Conservation (phyloP, 805 yeast species). For the Metschnikowia corniflorae region DNA sequence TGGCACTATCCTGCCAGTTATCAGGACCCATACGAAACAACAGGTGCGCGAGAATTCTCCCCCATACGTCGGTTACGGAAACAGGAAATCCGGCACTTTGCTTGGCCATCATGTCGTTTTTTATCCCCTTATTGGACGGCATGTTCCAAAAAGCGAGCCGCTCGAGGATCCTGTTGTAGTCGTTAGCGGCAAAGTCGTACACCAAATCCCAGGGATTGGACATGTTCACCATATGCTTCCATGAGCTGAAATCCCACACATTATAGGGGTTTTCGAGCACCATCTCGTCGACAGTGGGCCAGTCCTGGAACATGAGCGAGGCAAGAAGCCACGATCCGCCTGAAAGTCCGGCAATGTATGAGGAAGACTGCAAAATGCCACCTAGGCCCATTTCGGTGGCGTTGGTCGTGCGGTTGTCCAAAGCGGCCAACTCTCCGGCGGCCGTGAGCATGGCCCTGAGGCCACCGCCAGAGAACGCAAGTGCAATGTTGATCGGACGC, state of each 20-base stretch:
- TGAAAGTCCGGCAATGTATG: slow-evolving; percentile 72
- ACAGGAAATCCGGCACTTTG: slow-evolving; percentile 59
- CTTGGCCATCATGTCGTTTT: slow-evolving; percentile 47
- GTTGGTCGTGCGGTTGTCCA: slow-evolving; percentile 15
- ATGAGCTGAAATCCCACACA: slow-evolving; percentile 33
- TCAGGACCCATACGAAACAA: slow-evolving; percentile 38
- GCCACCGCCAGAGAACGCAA: slow-evolving; percentile 38
- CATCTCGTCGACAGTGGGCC: slow-evolving; percentile 65
- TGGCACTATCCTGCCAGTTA: slow-evolving; percentile 25
- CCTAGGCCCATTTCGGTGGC: slow-evolving; percentile 50
- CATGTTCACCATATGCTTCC: slow-evolving; percentile 28
- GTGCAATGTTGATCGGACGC: slow-evolving; percentile 20
- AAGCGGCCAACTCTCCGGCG: slow-evolving; percentile 19
- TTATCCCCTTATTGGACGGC: slow-evolving; percentile 43
- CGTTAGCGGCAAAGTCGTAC: slow-evolving; percentile 20
- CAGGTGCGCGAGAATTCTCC: slow-evolving; percentile 68
- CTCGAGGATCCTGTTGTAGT: slow-evolving; percentile 25
- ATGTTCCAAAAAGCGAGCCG: slow-evolving; percentile 31
- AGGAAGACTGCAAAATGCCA: slow-evolving; percentile 66
- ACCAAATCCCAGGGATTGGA: slow-evolving; percentile 12
- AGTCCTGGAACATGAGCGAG: slow-evolving; percentile 64
- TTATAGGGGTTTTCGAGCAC: slow-evolving; percentile 30
- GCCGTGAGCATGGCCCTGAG: slow-evolving; percentile 35
- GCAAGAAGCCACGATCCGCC: slow-evolving; percentile 86
- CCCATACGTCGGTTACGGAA: slow-evolving; percentile 79